Base-by-base conservation (phyloP, 306 rosid genomes). In the Trifolium dubium region DNA sequence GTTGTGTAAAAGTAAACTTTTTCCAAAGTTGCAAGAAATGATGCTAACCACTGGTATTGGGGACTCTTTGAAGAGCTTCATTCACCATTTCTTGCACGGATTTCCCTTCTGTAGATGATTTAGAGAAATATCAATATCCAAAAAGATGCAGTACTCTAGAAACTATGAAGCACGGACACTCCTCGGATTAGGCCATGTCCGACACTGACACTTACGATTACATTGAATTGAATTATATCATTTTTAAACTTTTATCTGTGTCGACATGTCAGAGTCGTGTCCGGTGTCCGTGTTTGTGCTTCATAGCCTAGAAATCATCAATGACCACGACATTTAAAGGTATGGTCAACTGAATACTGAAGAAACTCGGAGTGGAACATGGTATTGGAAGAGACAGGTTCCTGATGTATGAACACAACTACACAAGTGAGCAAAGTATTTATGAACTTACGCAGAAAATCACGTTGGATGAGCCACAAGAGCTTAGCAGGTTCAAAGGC, bases 401-500 rank as follows among this genome's bases (percentile, higher is more conserved):
- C 55, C 59, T 71, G 68, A 19, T 31, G 29, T 14, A 47, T 15
- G 39, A 76, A 76, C 39, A 73, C 39, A 43, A 41, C 14, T 28
- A 34, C 50, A 49, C 17, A 61, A 56, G 30, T 41, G 39, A 69
- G 35, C 68, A 12, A 72, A 31, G 75, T 13, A 39, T 69, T 72
- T 71, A 28, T 47, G 4, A 78, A 83, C 97, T 86, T 86, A 94
- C 98, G 92, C 69, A 94, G 87, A 79, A 94, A 94, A 85, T 94
- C 98, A 77, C 98, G 98, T 79, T 94, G 98, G 79, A 94, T 94
- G 68, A 94, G 98, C 98, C 98, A 94, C 85, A 94, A 80, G 67
- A 94, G 96, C 86, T 88, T 94, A 73, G 98, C 90, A 80, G 98
- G 98, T 88, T 94, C 97, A 87, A 94, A 94, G 76, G 98, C 98